Evolutionary conservation across 176 grass and related monocot genomes (phyloP), one percentile per base, ranked within the genome.

Genomic region (Rhynchospora pubera): DNA sequence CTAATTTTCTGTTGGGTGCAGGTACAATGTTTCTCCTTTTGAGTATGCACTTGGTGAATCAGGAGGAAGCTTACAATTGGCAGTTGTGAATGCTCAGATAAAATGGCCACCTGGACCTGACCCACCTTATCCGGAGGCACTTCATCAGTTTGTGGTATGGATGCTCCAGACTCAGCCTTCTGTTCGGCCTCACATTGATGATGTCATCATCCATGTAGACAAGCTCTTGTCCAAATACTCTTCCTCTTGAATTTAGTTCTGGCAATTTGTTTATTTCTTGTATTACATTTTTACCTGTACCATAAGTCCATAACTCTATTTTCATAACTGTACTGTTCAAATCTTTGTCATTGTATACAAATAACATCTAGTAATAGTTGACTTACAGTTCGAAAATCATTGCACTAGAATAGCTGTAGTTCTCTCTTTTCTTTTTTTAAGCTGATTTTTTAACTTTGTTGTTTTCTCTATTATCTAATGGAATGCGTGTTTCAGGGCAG

Each of bases 11-110:
- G 18, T 34, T 77, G 50, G 24, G 85, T 70, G 8, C 58, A 96
- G 97, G 91, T 96, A 96, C 15, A 86, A 89, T 77, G 87, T 88
- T 79, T 99, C 97, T 67, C 97, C 97, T 42, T 99, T 99, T 51
- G 91, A 96, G 72, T 91, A 96, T 44, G 91, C 80, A 43, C 84
- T 95, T 26, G 89, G 87, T 73, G 97, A 99, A 83, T 93, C 91
- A 45, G 91, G 89, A 87, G 97, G 93, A 74, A 99, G 97, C 72
- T 84, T 99, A 84, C 97, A 99, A 55, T 85, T 99, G 83, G 91
- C 97, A 24, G 84, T 96, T 56, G 82, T 93, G 72, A 96, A 99
- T n/a, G 84, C 82, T 1, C 91, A 95, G 48, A 78, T 99, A 86
- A 99, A 99, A 82, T 99, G 93, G 93, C 91, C 97, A 44, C 60